A percentile compares a stretch with the other conserved stretches of the same genome.
Conservation (phyloP, 1,284 basidiomycete species). For the Kwoniella shivajii region DNA sequence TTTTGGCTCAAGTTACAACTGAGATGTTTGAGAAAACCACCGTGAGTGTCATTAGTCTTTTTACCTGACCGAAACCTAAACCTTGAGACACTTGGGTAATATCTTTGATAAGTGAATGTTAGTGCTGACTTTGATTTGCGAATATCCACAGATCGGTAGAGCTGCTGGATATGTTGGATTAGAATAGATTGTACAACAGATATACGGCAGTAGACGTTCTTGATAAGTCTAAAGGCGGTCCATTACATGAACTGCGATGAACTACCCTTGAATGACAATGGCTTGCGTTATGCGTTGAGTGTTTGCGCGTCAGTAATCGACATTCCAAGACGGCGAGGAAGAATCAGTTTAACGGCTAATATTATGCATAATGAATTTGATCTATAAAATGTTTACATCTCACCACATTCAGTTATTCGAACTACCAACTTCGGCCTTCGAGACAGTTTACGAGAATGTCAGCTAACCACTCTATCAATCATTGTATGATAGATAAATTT, state of each 20-base stretch:
- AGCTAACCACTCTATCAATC: neutral
- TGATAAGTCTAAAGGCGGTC: neutral
- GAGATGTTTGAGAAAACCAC: constrained; percentile 58
- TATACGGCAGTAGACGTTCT: too few species aligned
- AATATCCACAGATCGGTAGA: constrained; percentile 37
- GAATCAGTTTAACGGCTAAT: neutral
- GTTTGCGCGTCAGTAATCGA: too few species aligned
- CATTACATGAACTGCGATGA: neutral
- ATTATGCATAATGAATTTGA: constrained; percentile 6
- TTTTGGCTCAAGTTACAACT: constrained; percentile 58
- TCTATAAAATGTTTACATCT: constrained; percentile 57
- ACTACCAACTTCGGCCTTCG: constrained; percentile 28
- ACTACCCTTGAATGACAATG: neutral
- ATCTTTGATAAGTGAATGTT: too few species aligned
- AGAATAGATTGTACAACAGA: constrained; percentile 27
- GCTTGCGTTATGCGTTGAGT: neutral
- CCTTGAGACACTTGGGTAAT: neutral
- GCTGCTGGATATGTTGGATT: constrained; percentile 50
- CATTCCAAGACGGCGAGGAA: too few species aligned
- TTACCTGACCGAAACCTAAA: neutral
- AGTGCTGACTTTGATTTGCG: neutral
- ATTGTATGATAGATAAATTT: neutral
- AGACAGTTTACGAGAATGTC: constrained; percentile 41
- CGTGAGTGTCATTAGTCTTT: constrained; percentile 24
- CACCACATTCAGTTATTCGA: constrained; percentile 56